Evolutionary conservation across 2,329 filamentous ascomycete genomes (phyloP), one percentile per base, ranked within the genome.

Genomic region (Cercospora zeina): DNA sequence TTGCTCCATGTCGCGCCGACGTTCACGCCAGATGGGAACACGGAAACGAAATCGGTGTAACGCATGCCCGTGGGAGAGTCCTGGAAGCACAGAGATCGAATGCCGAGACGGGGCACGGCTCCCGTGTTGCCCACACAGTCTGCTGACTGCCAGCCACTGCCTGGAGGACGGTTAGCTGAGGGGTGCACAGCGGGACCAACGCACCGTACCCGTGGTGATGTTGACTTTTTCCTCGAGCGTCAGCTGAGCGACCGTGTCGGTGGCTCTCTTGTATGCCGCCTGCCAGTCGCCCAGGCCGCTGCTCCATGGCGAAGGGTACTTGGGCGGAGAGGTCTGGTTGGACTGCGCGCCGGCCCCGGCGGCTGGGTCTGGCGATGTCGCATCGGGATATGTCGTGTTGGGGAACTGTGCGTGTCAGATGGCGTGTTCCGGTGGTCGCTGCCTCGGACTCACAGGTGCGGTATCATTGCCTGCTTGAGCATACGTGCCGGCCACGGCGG

Each of bases 171-270:
- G 19, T 19, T 5, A 49, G 42, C 34, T 60, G 11, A 51, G 7
- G 24, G 11, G 24, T 14, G 36, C 11, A 2, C 36, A 10, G 14
- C 16, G 47, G 37, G 13, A n/a, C 13, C 10, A n/a, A 11, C 34
- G 14, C 13, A 16, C 33, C 63, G 34, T 27, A 55, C 63, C 63
- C 30, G 63, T 65, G 11, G 63, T 65, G 75, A 65, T 36, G 75
- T 97, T 97, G 77, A 97, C 91, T 79, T 96, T 96, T 76, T 96
- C 92, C 13, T 86, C 73, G 33, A 96, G 81, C 0, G 91, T 96
- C 77, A 96, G 78, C 74, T 91, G 87, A 9, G 88, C 88, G 49
- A 96, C 91, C 70, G 96, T 93, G 2, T 82, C 85, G 67, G 85
- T 86, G 0, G 92, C 92, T 75, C 89, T 87, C 21, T 78, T 78